Base-by-base conservation (phyloP, 2,329 filamentous ascomycete genomes). In the Curvularia hawaiiensis region DNA sequence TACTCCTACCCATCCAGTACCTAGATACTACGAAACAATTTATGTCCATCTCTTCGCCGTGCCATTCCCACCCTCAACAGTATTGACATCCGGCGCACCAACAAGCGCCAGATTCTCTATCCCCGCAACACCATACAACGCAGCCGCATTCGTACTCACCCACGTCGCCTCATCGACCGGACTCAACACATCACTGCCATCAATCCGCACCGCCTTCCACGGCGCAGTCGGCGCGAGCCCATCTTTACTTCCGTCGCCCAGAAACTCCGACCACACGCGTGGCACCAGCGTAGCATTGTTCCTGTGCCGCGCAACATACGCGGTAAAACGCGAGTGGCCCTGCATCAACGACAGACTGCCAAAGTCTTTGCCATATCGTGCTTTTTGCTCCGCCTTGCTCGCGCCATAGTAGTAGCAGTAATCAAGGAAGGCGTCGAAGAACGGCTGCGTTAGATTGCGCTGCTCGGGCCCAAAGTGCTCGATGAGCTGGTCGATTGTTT, bases 391-490 rank as follows among this genome's bases (percentile, higher is more conserved):
- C 0, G 73, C 78, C 0, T 72, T 69, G 0, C 77, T 65, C 0
- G 83, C 84, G 9, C 78, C 76, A 63, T 84, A 88, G 71, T 85
- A 86, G 67, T 82, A 82, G 65, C 83, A 85, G 71, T 88, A 88
- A 49, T 87, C 85, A 1, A 86, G 72, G 80, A 84, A 88, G 0
- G 80, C 83, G 7, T 81, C 69, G 48, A 82, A 76, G 67, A 88
- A 86, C 0, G 79, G 79, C 9, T 75, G 63, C 0, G 84, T 82
- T 2, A 81, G 78, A 1, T 77, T 74, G 2, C 76, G 79, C 14
- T 78, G 52, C 11, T 59, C 50, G 1, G 51, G 3, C 6, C 67
- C 67, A n/a, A 68, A 79, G 64, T 83, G 80, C 45, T 84, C 79
- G 2, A 84, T 74, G 1, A 85, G 63, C 60, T 88, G 84, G 0